Base-by-base conservation (phyloP, 2,329 filamentous ascomycete species). In the Sodiomyces alkalinus region DNA sequence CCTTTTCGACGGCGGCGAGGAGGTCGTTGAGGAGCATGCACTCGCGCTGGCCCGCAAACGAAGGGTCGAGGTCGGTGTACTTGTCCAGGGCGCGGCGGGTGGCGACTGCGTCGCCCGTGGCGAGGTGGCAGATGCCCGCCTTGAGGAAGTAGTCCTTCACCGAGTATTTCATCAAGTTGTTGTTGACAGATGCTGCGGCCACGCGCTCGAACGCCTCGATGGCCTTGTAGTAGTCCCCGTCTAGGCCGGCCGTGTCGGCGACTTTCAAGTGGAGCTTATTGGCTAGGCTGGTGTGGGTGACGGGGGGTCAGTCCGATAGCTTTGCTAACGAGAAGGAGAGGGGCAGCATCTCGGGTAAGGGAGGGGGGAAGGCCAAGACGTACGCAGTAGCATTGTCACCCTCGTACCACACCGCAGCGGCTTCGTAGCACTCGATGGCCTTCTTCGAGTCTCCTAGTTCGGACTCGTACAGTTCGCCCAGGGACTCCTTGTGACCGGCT, bases 101-200 rank as follows among this genome's bases (percentile, higher is more conserved):
- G 26, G 77, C 80, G 30, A 94, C 80, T 43, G 79, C 59, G 50
- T 96, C 87, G 35, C 63, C 62, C 12, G 60, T 63, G 21, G 71
- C 72, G 20, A 96, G 65, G 50, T 92, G 79, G 59, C 86, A 94
- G 48, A 96, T 80, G 18, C 85, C 86, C 1, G 83, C 82, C 59
- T 94, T 93, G 46, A 96, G 67, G 46, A 94, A 76, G 58, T 94
- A 94, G 40, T 94, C 85, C 56, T 94, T 96, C 38, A 96, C 83
- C 26, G 74, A 82, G 71, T 82, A 92, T 49, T 77, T 80, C 80
- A 92, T 87, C 33, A 93, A 63, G 52, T 92, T 90, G 62, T 92
- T 94, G 53, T 75, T 75, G 43, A 93, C 74, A 19, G 78, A 79
- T 23, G 70, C 67, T 32, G 70, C 66, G 22, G 83, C 80, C 27